Conservation (phyloP, 139 green algal species). For the Astrephomene gubernaculifera region DNA sequence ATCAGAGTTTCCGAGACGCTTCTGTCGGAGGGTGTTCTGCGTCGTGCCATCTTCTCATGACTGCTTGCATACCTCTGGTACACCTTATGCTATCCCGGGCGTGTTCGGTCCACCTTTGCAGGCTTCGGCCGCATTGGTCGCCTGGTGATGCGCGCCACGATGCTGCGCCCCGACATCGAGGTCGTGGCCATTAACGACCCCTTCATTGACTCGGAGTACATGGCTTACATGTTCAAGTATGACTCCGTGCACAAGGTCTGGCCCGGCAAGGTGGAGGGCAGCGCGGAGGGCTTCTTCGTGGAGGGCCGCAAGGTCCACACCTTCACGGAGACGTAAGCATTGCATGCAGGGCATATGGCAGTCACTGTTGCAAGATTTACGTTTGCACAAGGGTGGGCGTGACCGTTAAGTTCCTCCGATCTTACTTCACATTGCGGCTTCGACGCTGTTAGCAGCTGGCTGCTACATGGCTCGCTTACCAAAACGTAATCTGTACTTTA, state of each 20-base stretch:
- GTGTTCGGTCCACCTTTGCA: too few species aligned
- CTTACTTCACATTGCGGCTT: too few species aligned
- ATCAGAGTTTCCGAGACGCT: background rate
- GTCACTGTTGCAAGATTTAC: too few species aligned
- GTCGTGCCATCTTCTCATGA: too few species aligned
- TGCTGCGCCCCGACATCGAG: conserved; percentile 85
- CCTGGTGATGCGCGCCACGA: conserved; percentile 71
- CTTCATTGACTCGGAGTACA: conserved; percentile 78
- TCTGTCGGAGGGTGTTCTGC: background rate
- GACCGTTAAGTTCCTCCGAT: too few species aligned
- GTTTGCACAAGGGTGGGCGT: too few species aligned
- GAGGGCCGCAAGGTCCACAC: conserved; percentile 77
- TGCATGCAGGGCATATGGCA: too few species aligned
- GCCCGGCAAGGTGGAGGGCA: conserved; percentile 61
- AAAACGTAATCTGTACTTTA: too few species aligned
- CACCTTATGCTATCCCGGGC: too few species aligned
- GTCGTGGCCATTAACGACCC: conserved; percentile 93
- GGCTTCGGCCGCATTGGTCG: conserved; percentile 94
- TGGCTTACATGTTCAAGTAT: conserved; percentile 93
- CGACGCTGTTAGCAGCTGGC: too few species aligned
- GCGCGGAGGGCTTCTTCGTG: conserved; percentile 72
- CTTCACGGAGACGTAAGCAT: conserved; percentile 75
- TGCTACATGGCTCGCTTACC: too few species aligned
- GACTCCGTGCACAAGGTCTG: conserved; percentile 88
- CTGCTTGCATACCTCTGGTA: too few species aligned